phyloP scores from a whole-genome alignment of 176 grass and related monocot species.

The Chrysopogon serrulatus region DNA sequence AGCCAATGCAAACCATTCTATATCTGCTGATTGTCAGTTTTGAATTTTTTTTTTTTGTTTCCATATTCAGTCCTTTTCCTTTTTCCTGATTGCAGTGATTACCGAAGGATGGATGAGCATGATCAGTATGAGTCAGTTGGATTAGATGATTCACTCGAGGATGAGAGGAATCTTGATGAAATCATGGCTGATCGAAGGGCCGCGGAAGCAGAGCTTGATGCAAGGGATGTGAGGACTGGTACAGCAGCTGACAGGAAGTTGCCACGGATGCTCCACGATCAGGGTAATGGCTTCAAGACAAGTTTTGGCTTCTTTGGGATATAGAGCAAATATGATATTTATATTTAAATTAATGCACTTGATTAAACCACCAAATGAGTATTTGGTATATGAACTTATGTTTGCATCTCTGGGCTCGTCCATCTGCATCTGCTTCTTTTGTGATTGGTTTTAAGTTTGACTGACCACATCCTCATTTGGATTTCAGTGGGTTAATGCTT shows the following conservation, averaged over 20 bases:
- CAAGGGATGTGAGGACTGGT: constrained; percentile 52
- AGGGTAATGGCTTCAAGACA: constrained; percentile 41
- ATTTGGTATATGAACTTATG: not conserved
- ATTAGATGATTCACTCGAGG: constrained; percentile 80
- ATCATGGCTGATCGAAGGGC: constrained; percentile 92
- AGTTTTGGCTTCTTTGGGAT: not conserved
- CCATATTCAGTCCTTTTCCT: not conserved
- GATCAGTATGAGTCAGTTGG: constrained; percentile 83
- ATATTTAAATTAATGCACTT: not conserved
- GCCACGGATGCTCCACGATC: constrained; percentile 84
- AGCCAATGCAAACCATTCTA: not conserved
- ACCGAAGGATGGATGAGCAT: constrained; percentile 84
- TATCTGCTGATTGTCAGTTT: not conserved
- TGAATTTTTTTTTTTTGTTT: not conserved
- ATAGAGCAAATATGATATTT: not conserved
- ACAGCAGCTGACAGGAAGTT: constrained; percentile 55
- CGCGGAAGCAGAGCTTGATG: constrained; percentile 75
- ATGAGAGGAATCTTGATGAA: constrained; percentile 90
- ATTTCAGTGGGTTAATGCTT: not conserved
- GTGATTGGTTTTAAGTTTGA: not conserved
- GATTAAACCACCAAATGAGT: not conserved
- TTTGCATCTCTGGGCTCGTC: not conserved
- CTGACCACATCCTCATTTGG: not conserved
- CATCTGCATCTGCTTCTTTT: not conserved
- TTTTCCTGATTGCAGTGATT: constrained; percentile 54